Evolutionary conservation across 2,329 filamentous ascomycete species (phyloP).

Genomic region (Epichloe festucae): DNA sequence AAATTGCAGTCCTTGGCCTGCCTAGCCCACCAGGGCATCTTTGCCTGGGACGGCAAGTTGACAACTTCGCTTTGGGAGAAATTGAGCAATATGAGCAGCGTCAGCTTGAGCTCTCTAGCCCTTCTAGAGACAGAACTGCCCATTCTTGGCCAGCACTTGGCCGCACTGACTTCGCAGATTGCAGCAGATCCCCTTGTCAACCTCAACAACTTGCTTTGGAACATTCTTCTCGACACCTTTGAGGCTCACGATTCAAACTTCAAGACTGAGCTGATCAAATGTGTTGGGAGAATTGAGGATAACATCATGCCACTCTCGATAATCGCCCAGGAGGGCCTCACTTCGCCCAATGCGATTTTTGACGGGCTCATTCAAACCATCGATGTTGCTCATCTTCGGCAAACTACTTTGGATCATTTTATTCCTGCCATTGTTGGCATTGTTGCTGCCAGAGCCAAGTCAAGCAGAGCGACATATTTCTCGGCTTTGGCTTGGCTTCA

Average conservation of each 20-base stretch:
- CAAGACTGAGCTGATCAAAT: conserved; percentile 14
- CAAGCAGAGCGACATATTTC: conserved; percentile 15
- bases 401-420: conserved; percentile 29
- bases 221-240: conserved; percentile 30
- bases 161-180: conserved; percentile 35
- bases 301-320: conserved; percentile 5
- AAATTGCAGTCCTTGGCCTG: conserved; percentile 35
- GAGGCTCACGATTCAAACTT: conserved; percentile 24
- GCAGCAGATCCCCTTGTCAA: conserved; percentile 34
- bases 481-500: conserved; percentile 56
- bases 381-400: conserved; percentile 23
- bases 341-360: conserved; percentile 8
- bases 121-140: conserved; percentile 54
- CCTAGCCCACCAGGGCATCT: conserved; percentile 26
- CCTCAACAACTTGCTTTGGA: conserved; percentile 35
- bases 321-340: conserved; percentile 3
- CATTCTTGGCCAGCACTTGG: conserved; percentile 42
- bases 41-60: conserved; percentile 28
- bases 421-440: conserved; percentile 33
- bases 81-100: conserved; percentile 35
- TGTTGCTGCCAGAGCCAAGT: conserved; percentile 13
- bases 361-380: conserved; percentile 13
- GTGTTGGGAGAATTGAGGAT: conserved; percentile 15
- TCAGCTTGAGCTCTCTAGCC: conserved; percentile 46
- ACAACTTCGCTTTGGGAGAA: conserved; percentile 38